Conservation (phyloP, 108 stramenopile genomes). For the Pseudonitzschia multiseries region DNA sequence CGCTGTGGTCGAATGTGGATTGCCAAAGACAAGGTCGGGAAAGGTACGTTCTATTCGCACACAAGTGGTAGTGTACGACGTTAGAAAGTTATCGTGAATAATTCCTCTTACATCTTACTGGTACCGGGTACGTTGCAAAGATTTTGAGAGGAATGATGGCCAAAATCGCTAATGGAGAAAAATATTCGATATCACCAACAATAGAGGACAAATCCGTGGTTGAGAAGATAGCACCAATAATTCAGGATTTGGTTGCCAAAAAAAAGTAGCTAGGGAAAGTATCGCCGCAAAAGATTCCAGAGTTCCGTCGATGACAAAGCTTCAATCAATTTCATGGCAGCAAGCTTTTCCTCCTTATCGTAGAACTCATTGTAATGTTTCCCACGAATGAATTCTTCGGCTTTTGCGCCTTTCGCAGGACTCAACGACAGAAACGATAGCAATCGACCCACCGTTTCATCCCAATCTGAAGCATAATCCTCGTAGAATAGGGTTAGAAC, state of each 20-base stretch:
- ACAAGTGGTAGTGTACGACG: neutral
- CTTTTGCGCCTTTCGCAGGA: constrained; percentile 19
- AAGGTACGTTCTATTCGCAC: neutral
- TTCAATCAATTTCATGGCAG: constrained; percentile 20
- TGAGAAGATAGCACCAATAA: constrained; percentile 38
- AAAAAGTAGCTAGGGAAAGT: constrained; percentile 10
- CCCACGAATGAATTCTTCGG: constrained; percentile 28
- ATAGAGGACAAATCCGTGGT: constrained; percentile 72
- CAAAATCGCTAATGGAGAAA: constrained; percentile 64
- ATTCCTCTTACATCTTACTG: neutral
- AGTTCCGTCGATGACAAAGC: constrained; percentile 21
- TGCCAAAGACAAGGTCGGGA: constrained; percentile 84
- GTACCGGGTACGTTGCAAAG: constrained; percentile 23
- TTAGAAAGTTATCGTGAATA: neutral
- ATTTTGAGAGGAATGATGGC: constrained; percentile 62
- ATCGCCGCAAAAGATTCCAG: constrained; percentile 20
- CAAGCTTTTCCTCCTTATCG: constrained; percentile 2
- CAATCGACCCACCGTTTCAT: constrained; percentile 41
- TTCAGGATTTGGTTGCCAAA: constrained; percentile 22
- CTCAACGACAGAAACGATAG: constrained; percentile 48
- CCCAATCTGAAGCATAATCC: constrained; percentile 51
- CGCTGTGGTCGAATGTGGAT: constrained; percentile 39
- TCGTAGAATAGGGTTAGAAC: constrained; percentile 58
- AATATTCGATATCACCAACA: constrained; percentile 63
- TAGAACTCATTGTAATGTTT: constrained; percentile 32